phyloP scores from a whole-genome alignment of 805 yeast genomes.

The Metschnikowia reukaufii region DNA sequence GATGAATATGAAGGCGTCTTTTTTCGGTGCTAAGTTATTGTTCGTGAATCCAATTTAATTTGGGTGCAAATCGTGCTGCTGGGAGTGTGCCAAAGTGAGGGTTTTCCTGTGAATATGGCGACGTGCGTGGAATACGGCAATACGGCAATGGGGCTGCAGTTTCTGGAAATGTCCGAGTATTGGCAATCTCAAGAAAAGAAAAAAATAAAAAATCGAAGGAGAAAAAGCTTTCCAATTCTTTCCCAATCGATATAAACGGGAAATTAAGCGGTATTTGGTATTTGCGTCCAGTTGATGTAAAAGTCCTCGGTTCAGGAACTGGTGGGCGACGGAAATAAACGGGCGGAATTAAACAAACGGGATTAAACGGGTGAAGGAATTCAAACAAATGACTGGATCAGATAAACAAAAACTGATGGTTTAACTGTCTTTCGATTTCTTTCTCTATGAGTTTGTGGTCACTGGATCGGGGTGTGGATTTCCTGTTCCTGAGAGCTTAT shows the following conservation, averaged over 20 bases:
- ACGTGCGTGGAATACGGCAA: background rate
- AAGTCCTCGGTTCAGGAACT: background rate
- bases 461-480: background rate
- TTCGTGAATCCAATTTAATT: too few relatives aligned
- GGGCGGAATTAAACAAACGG: background rate
- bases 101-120: background rate
- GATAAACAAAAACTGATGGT: too few relatives aligned
- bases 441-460: too few relatives aligned
- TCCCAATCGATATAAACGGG: background rate
- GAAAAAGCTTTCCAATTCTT: background rate
- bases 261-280: background rate
- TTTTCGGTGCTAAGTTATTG: too few relatives aligned
- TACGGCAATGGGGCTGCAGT: background rate
- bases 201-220: background rate
- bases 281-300: background rate
- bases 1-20: too few relatives aligned
- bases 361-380: background rate
- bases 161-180: background rate
- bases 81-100: background rate
- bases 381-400: too few relatives aligned
- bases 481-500: background rate
- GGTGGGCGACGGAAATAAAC: background rate
- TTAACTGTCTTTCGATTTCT: too few relatives aligned
- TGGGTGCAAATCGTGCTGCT: conserved; percentile 1
- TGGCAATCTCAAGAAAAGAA: too few relatives aligned